Conservation (phyloP, 1,284 basidiomycete genomes). For the Cryptococcus sp. region DNA sequence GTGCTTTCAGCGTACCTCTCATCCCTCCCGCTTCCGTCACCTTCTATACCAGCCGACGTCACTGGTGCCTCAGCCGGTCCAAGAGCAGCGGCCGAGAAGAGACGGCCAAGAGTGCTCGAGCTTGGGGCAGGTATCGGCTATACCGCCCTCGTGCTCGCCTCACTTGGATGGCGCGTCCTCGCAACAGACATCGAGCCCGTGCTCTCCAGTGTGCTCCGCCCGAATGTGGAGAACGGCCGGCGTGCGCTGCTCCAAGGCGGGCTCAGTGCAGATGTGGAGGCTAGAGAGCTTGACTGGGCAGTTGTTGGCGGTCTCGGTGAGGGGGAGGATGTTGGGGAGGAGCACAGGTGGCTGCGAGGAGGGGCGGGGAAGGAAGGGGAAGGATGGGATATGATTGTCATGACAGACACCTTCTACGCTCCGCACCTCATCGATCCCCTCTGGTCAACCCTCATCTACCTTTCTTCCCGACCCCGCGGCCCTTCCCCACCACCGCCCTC, state of each 20-base stretch:
- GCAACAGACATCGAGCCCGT: constrained; percentile 74
- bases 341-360: neutral
- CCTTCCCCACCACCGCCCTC: constrained; percentile 58
- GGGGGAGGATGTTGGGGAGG: neutral
- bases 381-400: constrained; percentile 64
- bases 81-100: constrained; percentile 15
- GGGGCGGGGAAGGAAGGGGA: neutral
- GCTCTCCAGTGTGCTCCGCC: constrained; percentile 62
- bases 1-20: constrained; percentile 65
- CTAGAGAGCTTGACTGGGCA: constrained; percentile 30
- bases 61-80: constrained; percentile 16
- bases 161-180: constrained; percentile 66
- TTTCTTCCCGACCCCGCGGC: neutral
- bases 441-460: constrained; percentile 55
- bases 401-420: constrained; percentile 80
- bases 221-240: constrained; percentile 59
- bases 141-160: constrained; percentile 65
- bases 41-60: constrained; percentile 11
- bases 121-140: constrained; percentile 79
- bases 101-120: constrained; percentile 59
- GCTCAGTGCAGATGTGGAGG: neutral
- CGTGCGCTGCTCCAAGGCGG: neutral
- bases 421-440: constrained; percentile 65
- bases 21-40: constrained; percentile 26
- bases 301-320: neutral